These are phyloP conservation scores for Fallopia convolvulus DNA, from an alignment of 148 eudicot species.

Conservation along the genomic window DNA sequence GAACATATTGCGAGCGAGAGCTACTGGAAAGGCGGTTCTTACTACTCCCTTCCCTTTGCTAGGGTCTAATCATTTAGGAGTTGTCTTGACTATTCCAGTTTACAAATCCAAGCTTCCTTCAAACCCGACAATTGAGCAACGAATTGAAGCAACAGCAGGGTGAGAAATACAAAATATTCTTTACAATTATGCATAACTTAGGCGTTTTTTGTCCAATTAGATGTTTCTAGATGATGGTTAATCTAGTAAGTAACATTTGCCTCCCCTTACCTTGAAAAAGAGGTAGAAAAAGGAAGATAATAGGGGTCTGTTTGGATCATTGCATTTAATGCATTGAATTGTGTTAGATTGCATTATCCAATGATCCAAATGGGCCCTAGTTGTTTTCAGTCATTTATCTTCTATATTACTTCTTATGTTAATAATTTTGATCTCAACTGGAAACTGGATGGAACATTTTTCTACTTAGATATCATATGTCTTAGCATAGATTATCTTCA, in stretches of 20 bases:
- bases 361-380: too few relatives aligned
- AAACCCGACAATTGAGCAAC: slow-evolving; percentile 41
- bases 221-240: neutral
- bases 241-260: neutral
- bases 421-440: neutral
- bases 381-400: too few relatives aligned
- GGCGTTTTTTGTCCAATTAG: neutral
- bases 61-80: slow-evolving; percentile 72
- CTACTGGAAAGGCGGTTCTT: slow-evolving; percentile 72
- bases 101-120: slow-evolving; percentile 47
- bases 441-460: neutral
- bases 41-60: slow-evolving; percentile 56
- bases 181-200: neutral
- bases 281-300: neutral
- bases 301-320: too few relatives aligned
- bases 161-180: slow-evolving; percentile 13
- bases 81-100: slow-evolving; percentile 66
- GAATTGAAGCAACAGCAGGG: slow-evolving; percentile 61
- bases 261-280: neutral
- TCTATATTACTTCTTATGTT: neutral
- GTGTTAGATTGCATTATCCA: too few relatives aligned
- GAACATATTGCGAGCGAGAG: slow-evolving; percentile 63
- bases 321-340: too few relatives aligned
- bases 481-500: neutral
- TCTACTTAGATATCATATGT: neutral